Base-by-base conservation (phyloP, 306 rosid species). In the Acacia melanoxylon region DNA sequence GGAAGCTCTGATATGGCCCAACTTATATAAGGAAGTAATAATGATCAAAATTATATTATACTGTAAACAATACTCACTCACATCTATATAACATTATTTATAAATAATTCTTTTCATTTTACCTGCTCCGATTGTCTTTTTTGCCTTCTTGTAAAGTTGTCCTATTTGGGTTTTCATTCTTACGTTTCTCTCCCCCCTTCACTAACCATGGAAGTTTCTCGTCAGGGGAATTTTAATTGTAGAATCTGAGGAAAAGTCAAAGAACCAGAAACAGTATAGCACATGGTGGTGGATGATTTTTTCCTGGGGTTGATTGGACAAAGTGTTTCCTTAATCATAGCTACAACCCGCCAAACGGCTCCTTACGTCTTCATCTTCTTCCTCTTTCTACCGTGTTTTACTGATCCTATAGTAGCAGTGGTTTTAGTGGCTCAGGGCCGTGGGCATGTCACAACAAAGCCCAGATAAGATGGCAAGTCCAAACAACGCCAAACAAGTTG, bases 171-270 rank as follows among this genome's bases (percentile, higher is more conserved):
- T 20, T 52, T 44, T 22, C 51, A 10, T 70, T 22, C n/a, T 35
- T 19, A 37, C 54, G 52, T 17, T 58, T 68, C 59, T 62, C 54
- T 48, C 51, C 10, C 78, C 24, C 14, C 12, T 65, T 65, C 70
- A 72, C 51, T 65, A 74, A 51, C 84, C 61, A 86, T 58, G 5
- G 1, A 61, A 73, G 75, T 80, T 92, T 84, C 88, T 88, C 83
- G 90, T 86, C 51, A 29, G 79, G 83, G 89, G 92, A 86, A 92
- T 90, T 87, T 74, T 88, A 70, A 74, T 79, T 82, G 91, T 83
- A 78, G 90, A 89, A 90, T 90, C 87, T 81, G 86, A 84, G 86
- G 89, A 86, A 83, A 76, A 69, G 42, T 82, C 45, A 69, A 78
- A 70, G 70, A 75, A 80, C 77, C 61, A 83, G 72, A 84, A 88